Evolutionary conservation across 2,329 filamentous ascomycete genomes (phyloP), one percentile per base, ranked within the genome.

Genomic region (Exserohilum turcica): DNA sequence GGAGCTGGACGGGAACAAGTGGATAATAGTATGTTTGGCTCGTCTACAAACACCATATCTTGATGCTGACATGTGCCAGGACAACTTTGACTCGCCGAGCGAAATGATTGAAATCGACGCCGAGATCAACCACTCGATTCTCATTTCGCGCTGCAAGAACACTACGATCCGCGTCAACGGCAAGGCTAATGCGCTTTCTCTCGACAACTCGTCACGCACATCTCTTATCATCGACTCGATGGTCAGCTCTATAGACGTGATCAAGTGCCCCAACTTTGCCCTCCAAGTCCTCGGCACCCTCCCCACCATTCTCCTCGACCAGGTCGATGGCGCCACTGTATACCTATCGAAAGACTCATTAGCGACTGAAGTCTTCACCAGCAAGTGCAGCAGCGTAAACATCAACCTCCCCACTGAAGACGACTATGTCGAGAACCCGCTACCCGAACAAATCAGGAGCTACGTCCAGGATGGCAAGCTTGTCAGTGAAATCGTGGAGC

Each of bases 141-240:
- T 97, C 61, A 94, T 99, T 73, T 91, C 89, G 69, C 88, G 90
- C 65, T 97, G 93, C 82, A 92, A 86, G 77, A 94, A 94, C 77
- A 90, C 90, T 5, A 95, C 92, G 19, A 84, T 99, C 67, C 89
- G 95, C 64, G 80, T 99, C 70, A 89, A 86, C 70, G 92, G 91
- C 76, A 99, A 99, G 78, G 92, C 91, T 52, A 99, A 99, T 73
- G 92, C 94, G n/a, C 90, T 99, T 58, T 93, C 92, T 5, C 84
- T 97, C 64, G 94, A 97, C 78, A 97, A 97, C 78, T 93, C 88
- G 50, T 85, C 82, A 40, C 88, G 91, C 43, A 81, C 95, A 15
- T 95, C 91, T 24, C 84, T 99, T 47, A 86, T 97, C 45, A 84
- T 97, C 48, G 93, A 97, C 66, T 90, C 87, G 1, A 86, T 97